phyloP scores from a whole-genome alignment of 768 basidiomycete species.

The Phanerochaete sordida region DNA sequence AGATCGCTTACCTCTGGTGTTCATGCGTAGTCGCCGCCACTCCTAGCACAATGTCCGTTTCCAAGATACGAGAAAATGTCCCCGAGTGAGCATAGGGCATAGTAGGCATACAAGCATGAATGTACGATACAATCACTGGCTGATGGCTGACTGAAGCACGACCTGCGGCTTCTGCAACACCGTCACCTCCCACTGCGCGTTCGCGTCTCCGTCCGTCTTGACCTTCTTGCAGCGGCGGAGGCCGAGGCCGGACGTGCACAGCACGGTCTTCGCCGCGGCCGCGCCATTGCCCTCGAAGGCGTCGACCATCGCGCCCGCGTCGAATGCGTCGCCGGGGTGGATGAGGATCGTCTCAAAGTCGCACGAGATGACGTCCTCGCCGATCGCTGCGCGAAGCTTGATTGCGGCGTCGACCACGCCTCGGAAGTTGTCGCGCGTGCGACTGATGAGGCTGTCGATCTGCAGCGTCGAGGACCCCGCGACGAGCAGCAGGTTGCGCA shows the following conservation, averaged over 20 bases:
- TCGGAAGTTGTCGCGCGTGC: slow-evolving; percentile 13
- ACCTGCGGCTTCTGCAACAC: slow-evolving; percentile 11
- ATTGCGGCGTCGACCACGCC: slow-evolving; percentile 13
- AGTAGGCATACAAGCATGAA: background rate
- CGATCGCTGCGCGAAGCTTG: slow-evolving; percentile 10
- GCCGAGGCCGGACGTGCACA: slow-evolving; percentile 12
- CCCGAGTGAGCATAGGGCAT: background rate
- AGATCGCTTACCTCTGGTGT: no score
- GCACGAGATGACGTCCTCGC: slow-evolving; percentile 15
- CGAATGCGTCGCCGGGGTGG: slow-evolving; percentile 13
- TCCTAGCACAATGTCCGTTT: no score
- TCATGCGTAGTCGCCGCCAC: no score
- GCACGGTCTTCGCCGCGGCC: slow-evolving; percentile 2
- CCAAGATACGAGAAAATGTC: background rate
- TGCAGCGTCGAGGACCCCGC: slow-evolving; percentile 9
- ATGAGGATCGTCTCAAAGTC: slow-evolving; percentile 14
- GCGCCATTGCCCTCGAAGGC: background rate
- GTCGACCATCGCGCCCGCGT: slow-evolving; percentile 9
- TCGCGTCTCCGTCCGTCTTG: slow-evolving; percentile 5
- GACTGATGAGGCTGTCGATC: slow-evolving; percentile 8
- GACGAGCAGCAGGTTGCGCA: slow-evolving; percentile 14
- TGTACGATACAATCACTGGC: background rate
- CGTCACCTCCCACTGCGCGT: slow-evolving; percentile 12
- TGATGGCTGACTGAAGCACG: slow-evolving; percentile 8
- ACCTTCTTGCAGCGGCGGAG: slow-evolving; percentile 11